Evolutionary conservation across 352 stramenopile species (phyloP).

Genomic region (Phytopythium cucurbitacearum): DNA sequence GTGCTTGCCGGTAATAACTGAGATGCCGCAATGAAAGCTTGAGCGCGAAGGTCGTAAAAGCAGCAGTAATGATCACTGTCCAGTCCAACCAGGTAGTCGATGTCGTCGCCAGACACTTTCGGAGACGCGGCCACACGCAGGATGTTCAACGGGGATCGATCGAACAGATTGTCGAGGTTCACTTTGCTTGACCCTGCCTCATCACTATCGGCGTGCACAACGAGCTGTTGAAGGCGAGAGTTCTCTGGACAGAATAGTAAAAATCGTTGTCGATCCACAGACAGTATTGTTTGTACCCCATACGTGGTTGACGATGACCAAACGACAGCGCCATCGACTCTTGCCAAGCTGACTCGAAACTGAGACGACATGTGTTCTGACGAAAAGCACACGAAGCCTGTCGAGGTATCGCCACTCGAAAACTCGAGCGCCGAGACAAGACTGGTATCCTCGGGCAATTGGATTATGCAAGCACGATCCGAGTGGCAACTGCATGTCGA

Average conservation of each 20-base stretch:
- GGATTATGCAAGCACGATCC: background rate
- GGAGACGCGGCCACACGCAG: constrained; percentile 12
- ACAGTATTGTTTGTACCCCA: background rate
- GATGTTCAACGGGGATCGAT: constrained; percentile 20
- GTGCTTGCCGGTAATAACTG: constrained; percentile 19
- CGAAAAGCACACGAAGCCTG: constrained; percentile 19
- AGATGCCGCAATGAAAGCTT: constrained; percentile 26
- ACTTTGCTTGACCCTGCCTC: background rate
- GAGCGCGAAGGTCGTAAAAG: constrained; percentile 29
- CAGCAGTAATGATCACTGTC: constrained; percentile 38
- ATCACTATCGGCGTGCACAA: background rate
- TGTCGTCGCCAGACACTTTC: constrained; percentile 5
- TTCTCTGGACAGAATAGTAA: constrained; percentile 16
- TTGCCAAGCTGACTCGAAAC: background rate
- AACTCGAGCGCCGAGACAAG: constrained; percentile 18
- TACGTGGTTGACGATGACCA: no score
- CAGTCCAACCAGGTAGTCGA: constrained; percentile 25
- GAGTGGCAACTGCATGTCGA: constrained; percentile 1
- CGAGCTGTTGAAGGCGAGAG: constrained; percentile 10
- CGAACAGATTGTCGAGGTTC: constrained; percentile 9
- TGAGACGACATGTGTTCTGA: constrained; percentile 3
- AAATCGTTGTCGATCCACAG: background rate
- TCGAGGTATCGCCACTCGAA: background rate
- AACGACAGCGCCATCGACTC: background rate
- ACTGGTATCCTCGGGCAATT: background rate